Conservation (phyloP, 139 green algal species). For the Coelastrella sp. region DNA sequence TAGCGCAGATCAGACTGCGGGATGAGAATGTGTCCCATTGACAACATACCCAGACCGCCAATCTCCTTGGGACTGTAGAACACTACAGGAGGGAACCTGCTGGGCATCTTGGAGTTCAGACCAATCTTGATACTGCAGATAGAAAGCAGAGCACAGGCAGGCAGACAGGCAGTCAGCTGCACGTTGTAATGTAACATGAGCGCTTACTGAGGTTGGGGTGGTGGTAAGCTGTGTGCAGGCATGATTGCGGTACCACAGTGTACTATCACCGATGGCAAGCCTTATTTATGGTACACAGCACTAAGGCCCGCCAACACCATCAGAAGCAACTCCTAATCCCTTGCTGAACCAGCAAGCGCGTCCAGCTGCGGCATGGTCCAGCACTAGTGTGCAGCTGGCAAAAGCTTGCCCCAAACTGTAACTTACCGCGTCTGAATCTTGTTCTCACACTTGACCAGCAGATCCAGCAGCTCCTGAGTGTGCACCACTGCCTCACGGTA, state of each 20-base stretch:
- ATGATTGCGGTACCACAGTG: too few species aligned
- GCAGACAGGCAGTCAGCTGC: not conserved
- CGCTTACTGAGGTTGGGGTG: too few species aligned
- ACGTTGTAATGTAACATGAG: too few species aligned
- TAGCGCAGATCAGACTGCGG: slow-evolving; percentile 95
- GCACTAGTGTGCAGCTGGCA: too few species aligned
- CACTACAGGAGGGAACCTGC: slow-evolving; percentile 97
- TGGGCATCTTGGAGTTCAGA: slow-evolving; percentile 99
- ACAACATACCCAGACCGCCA: slow-evolving; percentile 98
- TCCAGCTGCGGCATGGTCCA: too few species aligned
- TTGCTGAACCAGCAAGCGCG: too few species aligned
- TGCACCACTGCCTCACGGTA: slow-evolving; percentile 92
- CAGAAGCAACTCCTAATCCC: too few species aligned
- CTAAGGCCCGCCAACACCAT: too few species aligned
- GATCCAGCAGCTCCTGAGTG: slow-evolving; percentile 99
- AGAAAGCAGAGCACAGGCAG: not conserved
- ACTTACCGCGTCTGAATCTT: slow-evolving; percentile 97
- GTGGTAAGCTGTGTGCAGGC: too few species aligned
- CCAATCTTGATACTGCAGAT: slow-evolving; percentile 84
- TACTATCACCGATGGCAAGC: too few species aligned
- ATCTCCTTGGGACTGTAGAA: slow-evolving; percentile 99
- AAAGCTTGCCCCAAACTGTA: not conserved
- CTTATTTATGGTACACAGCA: too few species aligned
- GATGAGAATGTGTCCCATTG: slow-evolving; percentile 98
- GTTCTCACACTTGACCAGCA: slow-evolving; percentile 99